Evolutionary conservation across 495 filamentous ascomycete species (phyloP), one percentile per base, ranked within the genome.

Genomic region (Cryomyces antarcticus): DNA sequence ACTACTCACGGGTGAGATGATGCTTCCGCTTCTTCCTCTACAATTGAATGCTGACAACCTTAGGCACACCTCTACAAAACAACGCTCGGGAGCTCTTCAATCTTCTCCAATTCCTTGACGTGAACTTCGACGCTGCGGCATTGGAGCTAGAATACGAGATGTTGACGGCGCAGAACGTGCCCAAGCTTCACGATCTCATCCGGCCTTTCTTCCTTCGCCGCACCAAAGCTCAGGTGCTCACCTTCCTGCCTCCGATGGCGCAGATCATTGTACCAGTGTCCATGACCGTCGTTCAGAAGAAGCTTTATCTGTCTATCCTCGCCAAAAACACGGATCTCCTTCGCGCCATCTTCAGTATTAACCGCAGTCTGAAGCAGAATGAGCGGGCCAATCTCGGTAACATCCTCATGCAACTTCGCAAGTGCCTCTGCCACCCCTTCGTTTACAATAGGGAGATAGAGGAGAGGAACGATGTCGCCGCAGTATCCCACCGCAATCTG

Each of bases 71-170:
- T 0, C 62, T 99, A 38, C 89, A 99, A 49, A 99, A 99, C 53
- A 96, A 94, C 55, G 80, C 82, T 38, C 67, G 83, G 43, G 89
- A 99, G 54, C 59, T 99, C 3, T 95, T 96, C 60, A 99, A 93
- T 52, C 71, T 99, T 6, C 63, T 99, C 1, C 87, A 96, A 52
- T 99, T 99, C 56, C 63, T 94, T 31, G 82, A 96, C 52, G 64
- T 66, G 4, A 66, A 60, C 0, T 66, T 78, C 35, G 64, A 82
- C 47, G 86, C 92, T 2, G 70, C 70, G 28, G 52, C 64, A 0
- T 62, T 96, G 5, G 89, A 99, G 47, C 61, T 69, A 38, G 56
- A 87, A 52, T 96, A 82, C 56, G 67, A 64, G 6, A 69, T 75
- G 7, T 62, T 95, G 33, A 82, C 78, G 0, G 73, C 74, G 39